A percentile compares a stretch with the other conserved stretches of the same genome.
These are phyloP conservation scores for Amanita phalloides DNA, from an alignment of 768 basidiomycete genomes.

Conservation along the genomic window DNA sequence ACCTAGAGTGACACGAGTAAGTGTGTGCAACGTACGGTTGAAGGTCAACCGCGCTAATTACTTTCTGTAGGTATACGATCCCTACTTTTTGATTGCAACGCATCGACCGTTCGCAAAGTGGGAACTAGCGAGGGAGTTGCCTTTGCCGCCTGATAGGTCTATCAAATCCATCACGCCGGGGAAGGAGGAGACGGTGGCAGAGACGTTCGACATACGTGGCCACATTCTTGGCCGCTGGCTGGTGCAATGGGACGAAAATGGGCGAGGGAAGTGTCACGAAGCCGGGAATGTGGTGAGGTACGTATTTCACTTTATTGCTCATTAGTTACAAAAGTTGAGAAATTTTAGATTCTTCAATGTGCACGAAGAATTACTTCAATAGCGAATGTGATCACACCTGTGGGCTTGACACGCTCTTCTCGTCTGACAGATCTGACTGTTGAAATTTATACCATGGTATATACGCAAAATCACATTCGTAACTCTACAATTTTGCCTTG, in stretches of 20 bases:
- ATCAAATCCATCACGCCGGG: conserved; percentile 18
- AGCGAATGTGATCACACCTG: neutral
- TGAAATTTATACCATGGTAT: too few species aligned
- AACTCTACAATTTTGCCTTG: conserved; percentile 17
- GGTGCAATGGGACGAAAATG: conserved; percentile 62
- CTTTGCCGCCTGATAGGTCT: conserved; percentile 29
- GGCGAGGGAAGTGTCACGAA: conserved; percentile 49
- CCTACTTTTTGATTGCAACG: conserved; percentile 57
- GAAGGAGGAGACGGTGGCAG: conserved; percentile 70
- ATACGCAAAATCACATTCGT: too few species aligned
- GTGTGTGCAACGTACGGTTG: neutral
- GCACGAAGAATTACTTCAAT: conserved; percentile 31
- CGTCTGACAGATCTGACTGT: too few species aligned
- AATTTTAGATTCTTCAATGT: conserved; percentile 31
- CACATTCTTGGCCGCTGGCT: conserved; percentile 66
- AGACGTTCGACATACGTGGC: conserved; percentile 51
- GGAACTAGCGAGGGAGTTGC: conserved; percentile 54
- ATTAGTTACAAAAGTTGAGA: neutral
- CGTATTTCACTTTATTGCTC: conserved; percentile 13
- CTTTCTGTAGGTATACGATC: conserved; percentile 48
- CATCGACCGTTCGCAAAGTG: conserved; percentile 68
- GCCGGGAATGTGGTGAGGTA: conserved; percentile 62
- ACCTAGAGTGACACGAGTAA: conserved; percentile 51
- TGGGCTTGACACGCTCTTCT: too few species aligned
- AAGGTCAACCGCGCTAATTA: neutral